Evolutionary conservation across 805 yeast species (phyloP), one percentile per base, ranked within the genome.

Genomic region (Torulaspora maleeae): DNA sequence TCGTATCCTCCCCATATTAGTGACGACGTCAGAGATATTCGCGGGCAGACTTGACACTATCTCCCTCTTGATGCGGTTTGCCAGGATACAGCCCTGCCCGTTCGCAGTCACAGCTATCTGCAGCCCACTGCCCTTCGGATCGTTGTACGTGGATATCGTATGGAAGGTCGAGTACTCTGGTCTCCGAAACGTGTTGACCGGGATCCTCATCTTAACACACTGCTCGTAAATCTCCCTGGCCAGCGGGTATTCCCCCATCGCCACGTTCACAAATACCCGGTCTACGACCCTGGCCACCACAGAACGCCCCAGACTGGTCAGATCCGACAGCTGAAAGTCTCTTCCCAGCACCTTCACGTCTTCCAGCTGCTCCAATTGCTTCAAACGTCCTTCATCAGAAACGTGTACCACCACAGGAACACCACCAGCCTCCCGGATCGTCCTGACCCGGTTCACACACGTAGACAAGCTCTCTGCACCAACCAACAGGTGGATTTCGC

Each of bases 31-130:
- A 15, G 82, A 90, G 16, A 90, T 76, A 55, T 88, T 78, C 3
- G 70, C 53, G 0, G 97, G 96, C 37, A 90, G 68, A 4, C 74
- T 65, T 25, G 77, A 70, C 1, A 79, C 78, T 34, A 87, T 66
- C 49, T 86, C 95, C 51, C 97, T 71, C 55, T 81, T 84, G 55
- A 90, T 75, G 54, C 95, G 73, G 44, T 81, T 77, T 1, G 96
- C 95, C 41, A 90, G 69, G 41, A 87, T 78, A 68, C 97, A 90
- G 4, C 97, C 96, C 66, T 85, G 85, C 0, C 96, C 95, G 20
- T 82, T 77, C 0, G 97, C 90, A 2, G 91, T 80, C 8, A 90
- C 78, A 0, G 95, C 95, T 42, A 90, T 54, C 62, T 86, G 91
- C 64, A 90, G 79, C 1, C 70, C 70, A 41, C 68, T 64, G 15